phyloP scores from a whole-genome alignment of 805 yeast species.

The Kockiozyma suomiensis region DNA sequence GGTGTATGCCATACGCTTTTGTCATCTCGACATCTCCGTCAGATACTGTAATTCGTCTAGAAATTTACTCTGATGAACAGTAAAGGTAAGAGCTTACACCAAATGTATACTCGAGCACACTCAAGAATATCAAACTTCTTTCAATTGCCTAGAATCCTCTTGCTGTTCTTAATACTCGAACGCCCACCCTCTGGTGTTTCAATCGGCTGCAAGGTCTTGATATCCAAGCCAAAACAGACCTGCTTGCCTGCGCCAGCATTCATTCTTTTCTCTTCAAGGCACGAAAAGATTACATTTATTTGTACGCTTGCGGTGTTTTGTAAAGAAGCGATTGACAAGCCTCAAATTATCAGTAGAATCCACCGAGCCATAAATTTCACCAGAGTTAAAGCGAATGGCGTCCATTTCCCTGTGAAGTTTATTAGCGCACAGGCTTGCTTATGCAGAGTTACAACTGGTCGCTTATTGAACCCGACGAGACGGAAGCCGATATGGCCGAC shows the following conservation, averaged over 20 bases:
- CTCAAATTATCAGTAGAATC: constrained; percentile 54
- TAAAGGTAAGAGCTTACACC: constrained; percentile 9
- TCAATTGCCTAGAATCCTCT: constrained; percentile 43
- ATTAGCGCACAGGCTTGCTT: constrained; percentile 56
- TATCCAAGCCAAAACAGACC: constrained; percentile 43
- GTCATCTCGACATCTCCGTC: too few relatives aligned
- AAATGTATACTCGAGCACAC: constrained; percentile 68
- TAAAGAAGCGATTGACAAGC: constrained; percentile 56
- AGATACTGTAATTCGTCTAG: too few relatives aligned
- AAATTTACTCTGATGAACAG: too few relatives aligned
- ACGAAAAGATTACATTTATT: constrained; percentile 52
- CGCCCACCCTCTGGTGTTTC: constrained; percentile 24
- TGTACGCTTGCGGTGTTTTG: constrained; percentile 48
- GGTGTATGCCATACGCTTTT: too few relatives aligned
- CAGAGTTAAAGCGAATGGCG: constrained; percentile 60
- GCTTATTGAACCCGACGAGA: too few relatives aligned
- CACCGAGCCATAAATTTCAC: constrained; percentile 58
- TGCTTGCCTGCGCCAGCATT: too few relatives aligned
- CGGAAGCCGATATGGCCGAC: too few relatives aligned
- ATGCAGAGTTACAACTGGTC: constrained; percentile 38
- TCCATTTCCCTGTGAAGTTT: constrained; percentile 54
- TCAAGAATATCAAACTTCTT: constrained; percentile 64
- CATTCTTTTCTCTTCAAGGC: too few relatives aligned
- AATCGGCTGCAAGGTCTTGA: constrained; percentile 46
- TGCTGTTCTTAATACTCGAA: constrained; percentile 16